Base-by-base conservation (phyloP, 768 basidiomycete species). In the Mycena galopus region DNA sequence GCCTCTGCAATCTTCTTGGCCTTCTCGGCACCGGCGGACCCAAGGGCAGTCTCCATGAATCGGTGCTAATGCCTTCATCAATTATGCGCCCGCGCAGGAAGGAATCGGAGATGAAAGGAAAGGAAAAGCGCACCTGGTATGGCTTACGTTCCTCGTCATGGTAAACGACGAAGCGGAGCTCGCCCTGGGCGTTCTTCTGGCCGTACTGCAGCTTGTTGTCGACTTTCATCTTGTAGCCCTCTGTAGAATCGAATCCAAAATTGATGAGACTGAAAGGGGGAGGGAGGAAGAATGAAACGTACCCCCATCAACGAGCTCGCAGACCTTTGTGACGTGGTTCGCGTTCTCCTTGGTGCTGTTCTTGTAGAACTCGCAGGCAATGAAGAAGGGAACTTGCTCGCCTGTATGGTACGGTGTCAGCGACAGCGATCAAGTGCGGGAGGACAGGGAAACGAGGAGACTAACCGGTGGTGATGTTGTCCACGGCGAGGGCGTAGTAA, bases 381-480 rank as follows among this genome's bases (percentile, higher is more conserved):
- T 59, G 58, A 59, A 59, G 58, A 59, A 59, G 23, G 37, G 58
- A 12, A 59, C 58, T 5, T n/a, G 19, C 33, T 35, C 33, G 33
- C 57, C 58, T 59, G n/a, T n/a, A n/a, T n/a, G n/a, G n/a, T n/a
- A n/a, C n/a, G n/a, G n/a, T n/a, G n/a, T n/a, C n/a, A n/a, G n/a
- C 33, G 35, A 39, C 39, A 23, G 23, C 7, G 39, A 61, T 44
- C 21, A 23, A 27, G 29, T 19, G 39, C 37, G 44, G 39, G 39
- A 61, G 3, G 14, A 14, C 9, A 14, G 14, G 14, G 14, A 3
- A 14, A 39, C 39, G 39, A 16, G 6, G 7, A 39, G 23, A 60
- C 58, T 42, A 42, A 44, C 59, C 59, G 27, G 59, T 61, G 27
- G 59, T 61, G 59, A 61, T 61, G 39, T 37, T 59, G 2, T 59